Percentiles rank a stretch among this genome's conserved stretches.
Conservation (phyloP, 176 grass and related monocot species). For the Triticum aestivum region IWGSC_CS_RefSeq_v2.1 NC_057803.1:546963482-546963981, state of each 20-base stretch:
- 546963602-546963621: conserved; percentile 40
- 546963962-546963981: no score
- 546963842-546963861: no score
- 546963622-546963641: conserved; percentile 43
- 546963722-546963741: conserved; percentile 49
- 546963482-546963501: not conserved
- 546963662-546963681: conserved; percentile 54
- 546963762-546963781: no score
- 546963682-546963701: conserved; percentile 47
- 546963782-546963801: no score
- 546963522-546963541: conserved; percentile 54
- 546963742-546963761: conserved; percentile 23
- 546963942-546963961: no score
- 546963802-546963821: no score
- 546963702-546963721: conserved; percentile 40
- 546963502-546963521: not conserved
- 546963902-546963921: no score
- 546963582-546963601: conserved; percentile 66
- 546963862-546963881: no score
- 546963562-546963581: conserved; percentile 66
- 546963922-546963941: no score
- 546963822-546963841: no score
- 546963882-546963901: no score
- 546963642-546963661: conserved; percentile 54
- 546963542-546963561: conserved; percentile 42